Evolutionary conservation across 129 eudicot species (phyloP).

Genomic region (Escallonia rubra): DNA sequence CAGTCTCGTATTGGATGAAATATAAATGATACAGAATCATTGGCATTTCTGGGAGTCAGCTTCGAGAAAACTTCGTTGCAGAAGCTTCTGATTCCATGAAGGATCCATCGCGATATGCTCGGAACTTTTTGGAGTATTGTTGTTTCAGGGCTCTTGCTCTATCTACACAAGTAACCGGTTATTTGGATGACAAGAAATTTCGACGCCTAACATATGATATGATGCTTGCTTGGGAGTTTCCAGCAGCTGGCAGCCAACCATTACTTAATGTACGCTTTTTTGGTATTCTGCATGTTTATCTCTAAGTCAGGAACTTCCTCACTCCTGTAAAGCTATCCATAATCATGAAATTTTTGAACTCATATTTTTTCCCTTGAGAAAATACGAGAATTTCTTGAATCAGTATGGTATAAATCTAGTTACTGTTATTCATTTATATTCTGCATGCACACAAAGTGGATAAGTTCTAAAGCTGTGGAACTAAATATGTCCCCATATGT

Average conservation of each 20-base stretch:
- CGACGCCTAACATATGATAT: slow-evolving; percentile 80
- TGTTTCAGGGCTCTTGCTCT: slow-evolving; percentile 86
- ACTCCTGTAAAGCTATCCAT: no score
- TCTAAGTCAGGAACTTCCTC: no score
- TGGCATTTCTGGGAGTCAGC: slow-evolving; percentile 41
- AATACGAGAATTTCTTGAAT: no score
- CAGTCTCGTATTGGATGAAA: background rate
- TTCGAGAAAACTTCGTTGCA: slow-evolving; percentile 63
- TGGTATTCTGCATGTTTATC: background rate
- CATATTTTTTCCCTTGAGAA: no score
- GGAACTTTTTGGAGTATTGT: slow-evolving; percentile 77
- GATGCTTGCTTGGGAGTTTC: slow-evolving; percentile 97
- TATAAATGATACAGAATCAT: slow-evolving; percentile 58
- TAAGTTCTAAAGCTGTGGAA: no score
- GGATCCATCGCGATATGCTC: slow-evolving; percentile 60
- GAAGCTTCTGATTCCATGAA: slow-evolving; percentile 68
- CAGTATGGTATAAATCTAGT: no score
- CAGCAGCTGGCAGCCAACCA: slow-evolving; percentile 65
- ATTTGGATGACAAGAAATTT: slow-evolving; percentile 75
- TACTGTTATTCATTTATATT: no score
- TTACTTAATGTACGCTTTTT: slow-evolving; percentile 44
- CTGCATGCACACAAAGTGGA: no score
- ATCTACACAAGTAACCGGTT: slow-evolving; percentile 60
- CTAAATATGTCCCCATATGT: no score
- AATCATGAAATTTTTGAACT: no score